Base-by-base conservation (phyloP, 2,329 filamentous ascomycete genomes). In the Phyllosticta ampelicida region DNA sequence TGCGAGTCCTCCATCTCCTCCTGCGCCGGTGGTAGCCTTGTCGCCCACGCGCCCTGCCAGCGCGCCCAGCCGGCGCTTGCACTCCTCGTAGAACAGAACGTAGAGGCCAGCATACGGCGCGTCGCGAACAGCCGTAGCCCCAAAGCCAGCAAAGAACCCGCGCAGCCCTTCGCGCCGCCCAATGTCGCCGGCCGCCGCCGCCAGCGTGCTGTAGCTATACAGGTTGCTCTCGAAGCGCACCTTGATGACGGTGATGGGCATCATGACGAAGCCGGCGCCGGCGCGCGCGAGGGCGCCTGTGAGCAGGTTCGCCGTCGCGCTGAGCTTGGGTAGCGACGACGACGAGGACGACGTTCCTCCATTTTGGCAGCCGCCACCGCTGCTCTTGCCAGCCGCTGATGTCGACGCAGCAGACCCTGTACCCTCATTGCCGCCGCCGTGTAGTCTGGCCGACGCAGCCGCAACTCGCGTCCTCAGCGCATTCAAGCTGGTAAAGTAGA, bases 81-180 rank as follows among this genome's bases (percentile, higher is more conserved):
- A 79, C 67, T 89, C 82, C 74, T 99, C 94, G 73, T 99, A 99
- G 65, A 96, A 88, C 8, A 96, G 77, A 0, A 99, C 90, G 68
- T 99, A 99, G 16, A 96, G 78, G 0, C 94, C 94, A 0, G 94
- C 94, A 70, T 97, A 97, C 0, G 94, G 94, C n/a, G 91, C 94
- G 72, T 99, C 94, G 51, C 94, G 82, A 26, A 95, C 83, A 0
- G 94, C 90, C 0, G 94, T 99, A 1, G 92, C 94, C 49, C 94
- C 94, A 67, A 95, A 96, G 1, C 94, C 94, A 0, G 88, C 84
- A 67, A 97, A 97, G 73, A 99, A 95, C 0, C 92, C 94, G 28
- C 86, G 82, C 3, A 88, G 58, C 0, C 94, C 91, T 64, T 92
- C 86, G 0, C 77, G 82, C 8, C 78, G 78, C 55, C 86, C 74